A percentile compares a stretch with the other conserved stretches of the same genome.
Conservation (phyloP, 2,329 filamentous ascomycete genomes). For the Epichloe coenophiala region DNA sequence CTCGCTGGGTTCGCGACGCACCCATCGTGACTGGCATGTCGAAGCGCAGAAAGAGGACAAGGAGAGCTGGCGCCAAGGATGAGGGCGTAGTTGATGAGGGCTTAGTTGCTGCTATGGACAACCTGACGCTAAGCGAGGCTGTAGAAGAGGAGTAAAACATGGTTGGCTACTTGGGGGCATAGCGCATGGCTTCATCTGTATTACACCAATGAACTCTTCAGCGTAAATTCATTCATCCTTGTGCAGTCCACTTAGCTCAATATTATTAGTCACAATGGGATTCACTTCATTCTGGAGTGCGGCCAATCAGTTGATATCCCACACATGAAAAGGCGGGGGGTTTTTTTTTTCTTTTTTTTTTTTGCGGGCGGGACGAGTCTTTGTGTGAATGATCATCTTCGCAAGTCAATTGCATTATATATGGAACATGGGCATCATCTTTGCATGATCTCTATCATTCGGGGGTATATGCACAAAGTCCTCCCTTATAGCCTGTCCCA, state of each 20-base stretch:
- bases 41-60: conserved; percentile 25
- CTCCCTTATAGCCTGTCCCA: not conserved
- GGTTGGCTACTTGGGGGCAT: too few species aligned
- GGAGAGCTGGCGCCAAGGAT: not conserved
- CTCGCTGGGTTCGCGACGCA: conserved; percentile 54
- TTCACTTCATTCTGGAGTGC: too few species aligned
- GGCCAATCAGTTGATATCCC: too few species aligned
- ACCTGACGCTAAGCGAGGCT: not conserved
- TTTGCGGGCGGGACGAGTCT: too few species aligned
- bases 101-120: not conserved
- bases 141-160: not conserved
- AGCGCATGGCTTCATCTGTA: too few species aligned
- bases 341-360: too few species aligned
- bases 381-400: not conserved
- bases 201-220: too few species aligned
- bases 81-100: not conserved
- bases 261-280: too few species aligned
- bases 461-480: not conserved
- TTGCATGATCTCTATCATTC: not conserved
- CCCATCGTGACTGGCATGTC: conserved; percentile 25
- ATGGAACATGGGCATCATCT: not conserved
- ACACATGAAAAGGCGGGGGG: too few species aligned
- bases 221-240: too few species aligned
- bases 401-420: not conserved
- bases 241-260: too few species aligned